Conservation (phyloP, 2,329 filamentous ascomycete species). For the Colletotrichum sp. region DNA sequence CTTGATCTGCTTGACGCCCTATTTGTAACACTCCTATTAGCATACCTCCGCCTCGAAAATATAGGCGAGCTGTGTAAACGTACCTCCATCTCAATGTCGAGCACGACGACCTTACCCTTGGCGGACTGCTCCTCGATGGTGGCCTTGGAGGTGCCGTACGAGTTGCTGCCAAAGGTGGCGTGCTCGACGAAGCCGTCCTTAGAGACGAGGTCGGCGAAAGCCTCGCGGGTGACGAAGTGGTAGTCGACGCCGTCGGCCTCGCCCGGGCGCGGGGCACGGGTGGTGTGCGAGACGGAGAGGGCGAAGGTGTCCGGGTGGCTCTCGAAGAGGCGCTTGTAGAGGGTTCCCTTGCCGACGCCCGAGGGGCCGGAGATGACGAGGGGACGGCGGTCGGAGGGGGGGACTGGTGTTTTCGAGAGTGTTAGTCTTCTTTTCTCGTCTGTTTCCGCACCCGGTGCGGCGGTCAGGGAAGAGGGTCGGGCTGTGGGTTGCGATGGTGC, state of each 20-base stretch:
- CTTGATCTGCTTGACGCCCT: slow-evolving; percentile 91
- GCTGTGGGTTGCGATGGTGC: not conserved
- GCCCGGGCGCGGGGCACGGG: slow-evolving; percentile 74
- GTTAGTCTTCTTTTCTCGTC: not conserved
- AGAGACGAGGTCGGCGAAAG: slow-evolving; percentile 72
- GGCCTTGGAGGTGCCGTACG: slow-evolving; percentile 83
- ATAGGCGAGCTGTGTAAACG: slow-evolving; percentile 23
- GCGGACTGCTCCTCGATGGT: slow-evolving; percentile 78
- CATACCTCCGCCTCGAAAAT: too few relatives aligned
- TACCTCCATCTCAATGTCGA: slow-evolving; percentile 98
- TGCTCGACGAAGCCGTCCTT: slow-evolving; percentile 80
- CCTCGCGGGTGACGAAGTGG: slow-evolving; percentile 72
- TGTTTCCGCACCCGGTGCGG: not conserved
- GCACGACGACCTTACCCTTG: slow-evolving; percentile 76
- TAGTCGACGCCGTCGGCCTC: slow-evolving; percentile 83
- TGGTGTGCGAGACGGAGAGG: slow-evolving; percentile 76
- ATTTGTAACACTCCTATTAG: not conserved
- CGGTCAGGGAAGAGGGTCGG: not conserved
- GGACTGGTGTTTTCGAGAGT: slow-evolving; percentile 21
- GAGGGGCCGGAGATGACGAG: slow-evolving; percentile 82
- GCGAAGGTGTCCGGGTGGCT: slow-evolving; percentile 54
- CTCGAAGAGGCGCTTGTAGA: slow-evolving; percentile 74
- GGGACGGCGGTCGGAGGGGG: slow-evolving; percentile 60
- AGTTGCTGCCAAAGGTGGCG: slow-evolving; percentile 84
- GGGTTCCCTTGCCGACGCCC: slow-evolving; percentile 82